Base-by-base conservation (phyloP, 768 basidiomycete species). In the Lactarius vividus region DNA sequence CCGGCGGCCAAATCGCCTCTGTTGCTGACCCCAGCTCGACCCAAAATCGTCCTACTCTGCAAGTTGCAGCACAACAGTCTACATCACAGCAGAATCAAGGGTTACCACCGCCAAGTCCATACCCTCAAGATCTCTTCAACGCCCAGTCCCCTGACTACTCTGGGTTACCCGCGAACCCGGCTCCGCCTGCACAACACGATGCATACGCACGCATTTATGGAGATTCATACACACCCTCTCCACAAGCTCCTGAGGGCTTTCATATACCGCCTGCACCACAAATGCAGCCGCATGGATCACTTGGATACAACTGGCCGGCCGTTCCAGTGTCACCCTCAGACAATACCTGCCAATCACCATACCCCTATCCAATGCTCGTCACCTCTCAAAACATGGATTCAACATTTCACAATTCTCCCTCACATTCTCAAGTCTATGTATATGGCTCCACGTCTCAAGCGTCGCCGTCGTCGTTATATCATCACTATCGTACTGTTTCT, bases 21-120 rank as follows among this genome's bases (percentile, higher is more conserved):
- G 61, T 63, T n/a, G 61, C 57, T 29, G 65, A 62, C 10, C 61
- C 65, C 16, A 63, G 65, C 61, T 59, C 65, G 4, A 46, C 33
- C 40, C 61, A 20, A 55, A 63, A 33, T 46, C 61, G 65, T 54
- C 40, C 57, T 23, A 7, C 56, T 44, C 31, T 57, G 29, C 61
- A 62, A 15, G 26, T 59, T 53, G 1, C 31, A 16, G 11, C 57
- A 39, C 65, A 59, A 20, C 26, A 49, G 20, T 8, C 31, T 28
- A 23, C 52, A 44, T 40, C 65, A 23, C 57, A 54, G 44, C 61
- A 59, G 42, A 63, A 44, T 46, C 61, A 66, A 28, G 40, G 39
- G 2, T 37, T 63, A 33, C 23, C 52, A 33, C 31, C 52, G 18
- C 39, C 57, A 15, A 53, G 16, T 23, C 8, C 61, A 28, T 66